Evolutionary conservation across 1,284 basidiomycete species (phyloP).

Genomic region (Mrakiaceae sp.): DNA sequence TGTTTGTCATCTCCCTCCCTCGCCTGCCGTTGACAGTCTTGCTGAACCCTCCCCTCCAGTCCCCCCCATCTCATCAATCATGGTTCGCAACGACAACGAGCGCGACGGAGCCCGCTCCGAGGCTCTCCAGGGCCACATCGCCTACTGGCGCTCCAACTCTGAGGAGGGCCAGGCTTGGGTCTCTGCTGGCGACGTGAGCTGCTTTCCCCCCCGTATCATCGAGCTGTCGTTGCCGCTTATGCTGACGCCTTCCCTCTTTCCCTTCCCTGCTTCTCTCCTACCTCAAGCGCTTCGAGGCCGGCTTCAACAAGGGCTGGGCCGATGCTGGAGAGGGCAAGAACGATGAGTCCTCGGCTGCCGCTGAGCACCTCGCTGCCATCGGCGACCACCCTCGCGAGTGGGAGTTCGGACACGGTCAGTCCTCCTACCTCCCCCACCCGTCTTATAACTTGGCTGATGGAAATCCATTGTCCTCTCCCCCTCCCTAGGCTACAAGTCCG

Average conservation of each 20-base stretch:
- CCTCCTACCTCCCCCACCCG: neutral
- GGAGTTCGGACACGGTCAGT: neutral
- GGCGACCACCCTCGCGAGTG: constrained; percentile 10
- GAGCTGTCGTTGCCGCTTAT: too few relatives aligned
- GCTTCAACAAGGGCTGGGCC: constrained; percentile 15
- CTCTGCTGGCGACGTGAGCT: neutral
- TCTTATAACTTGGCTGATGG: neutral
- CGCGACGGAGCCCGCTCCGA: too few relatives aligned
- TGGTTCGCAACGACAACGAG: too few relatives aligned
- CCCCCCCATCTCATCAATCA: too few relatives aligned
- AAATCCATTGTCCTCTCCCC: neutral
- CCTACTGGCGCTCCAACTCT: constrained; percentile 7
- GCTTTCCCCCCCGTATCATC: neutral
- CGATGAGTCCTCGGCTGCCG: neutral
- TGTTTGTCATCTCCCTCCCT: too few relatives aligned
- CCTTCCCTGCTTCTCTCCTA: neutral
- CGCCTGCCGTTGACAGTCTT: too few relatives aligned
- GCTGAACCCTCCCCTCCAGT: too few relatives aligned
- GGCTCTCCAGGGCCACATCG: neutral
- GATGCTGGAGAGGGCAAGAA: constrained; percentile 5
- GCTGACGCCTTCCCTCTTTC: too few relatives aligned
- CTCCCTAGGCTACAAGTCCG: constrained; percentile 7
- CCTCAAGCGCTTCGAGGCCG: neutral
- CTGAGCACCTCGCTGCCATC: neutral
- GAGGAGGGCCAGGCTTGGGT: constrained; percentile 5